Base-by-base conservation (phyloP, 2,329 filamentous ascomycete genomes). In the Cercospora beticola region DNA sequence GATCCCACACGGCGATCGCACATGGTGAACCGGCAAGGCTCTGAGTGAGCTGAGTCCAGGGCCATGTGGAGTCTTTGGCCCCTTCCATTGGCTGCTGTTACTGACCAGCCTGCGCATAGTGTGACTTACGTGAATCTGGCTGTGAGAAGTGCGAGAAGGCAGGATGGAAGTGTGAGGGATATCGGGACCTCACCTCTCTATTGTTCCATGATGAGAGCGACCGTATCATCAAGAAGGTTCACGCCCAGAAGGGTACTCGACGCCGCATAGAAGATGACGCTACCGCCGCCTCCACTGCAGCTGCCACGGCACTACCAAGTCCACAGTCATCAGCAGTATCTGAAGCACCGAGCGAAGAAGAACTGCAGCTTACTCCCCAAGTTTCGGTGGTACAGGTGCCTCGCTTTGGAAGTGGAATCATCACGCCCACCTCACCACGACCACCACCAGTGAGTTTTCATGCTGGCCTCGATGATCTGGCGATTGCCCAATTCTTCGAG, bases 141-240 rank as follows among this genome's bases (percentile, higher is more conserved):
- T 70, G 68, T 46, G 68, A 63, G 43, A 70, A 68, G 36, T 70
- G 68, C 31, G 68, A 70, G 49, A 70, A 68, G 58, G 65, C 68
- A 8, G 68, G 68, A 28, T 70, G 68, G 68, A 65, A 64, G 23
- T 70, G 68, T 16, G 68, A 68, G 26, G 68, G 68, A 8, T 70
- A 70, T 52, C 31, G 68, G 26, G 68, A 70, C 54, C 52, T 70
- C 40, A 63, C 58, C 21, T 33, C 59, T 49, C 43, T 70, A 23
- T 65, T 70, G 65, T 70, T 70, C 31, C 68, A 70, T 58, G 68
- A 70, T 58, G 68, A 70, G 61, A 70, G 65, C 30, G 68, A 61
- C 36, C 64, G 60, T 18, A 59, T 68, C 12, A 68, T 58, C 46
- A 65, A 62, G 59, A 70, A 70, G 54, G 68, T 70, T 26, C 64